Base-by-base conservation (phyloP, 768 basidiomycete genomes). In the Collybiopsis confluens region DNA sequence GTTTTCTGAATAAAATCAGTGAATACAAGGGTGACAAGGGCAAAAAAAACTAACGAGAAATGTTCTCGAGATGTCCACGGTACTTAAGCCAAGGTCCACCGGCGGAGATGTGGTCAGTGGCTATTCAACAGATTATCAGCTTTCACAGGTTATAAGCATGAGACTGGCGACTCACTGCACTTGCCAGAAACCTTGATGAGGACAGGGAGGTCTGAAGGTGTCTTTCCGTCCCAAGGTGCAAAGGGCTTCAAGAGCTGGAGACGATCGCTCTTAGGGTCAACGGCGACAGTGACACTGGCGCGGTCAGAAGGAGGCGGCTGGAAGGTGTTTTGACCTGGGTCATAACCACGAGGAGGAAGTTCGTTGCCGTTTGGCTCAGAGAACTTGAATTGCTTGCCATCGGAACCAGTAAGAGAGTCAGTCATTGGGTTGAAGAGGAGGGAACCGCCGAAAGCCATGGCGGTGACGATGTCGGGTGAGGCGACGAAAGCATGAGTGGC, bases 61-160 rank as follows among this genome's bases (percentile, higher is more conserved):
- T 98, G 80, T 98, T 98, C 71, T 97, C 82, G 65, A 98, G 86
- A 73, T 98, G 96, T 58, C 96, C 96, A 78, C 96, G 92, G 80
- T 95, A 98, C 76, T 98, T 98, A 77, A 98, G 83, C 96, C 96
- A 98, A 42, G 96, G 96, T 56, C 96, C 96, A 78, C 95, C 96
- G 67, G 95, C 95, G 56, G 88, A 90, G 70, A 96, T 94, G 72
- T 96, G 92, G 69, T 96, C 93, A 59, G 93, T 94, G 38, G 92
- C 81, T 83, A 56, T 1, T 45, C 52, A 54, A 30, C 35, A 40
- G 37, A 54, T 54, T 15, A 60, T 57, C 8, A 37, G 45, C 9
- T 42, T 18, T 16, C 3, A 9, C 6, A 52, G 38, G 16, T n/a
- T 28, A 26, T 7, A 41, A 1, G 21, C 36, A 23, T 1, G 27